Base-by-base conservation (phyloP, 306 rosid species). In the Ziziphus jujuba region DNA sequence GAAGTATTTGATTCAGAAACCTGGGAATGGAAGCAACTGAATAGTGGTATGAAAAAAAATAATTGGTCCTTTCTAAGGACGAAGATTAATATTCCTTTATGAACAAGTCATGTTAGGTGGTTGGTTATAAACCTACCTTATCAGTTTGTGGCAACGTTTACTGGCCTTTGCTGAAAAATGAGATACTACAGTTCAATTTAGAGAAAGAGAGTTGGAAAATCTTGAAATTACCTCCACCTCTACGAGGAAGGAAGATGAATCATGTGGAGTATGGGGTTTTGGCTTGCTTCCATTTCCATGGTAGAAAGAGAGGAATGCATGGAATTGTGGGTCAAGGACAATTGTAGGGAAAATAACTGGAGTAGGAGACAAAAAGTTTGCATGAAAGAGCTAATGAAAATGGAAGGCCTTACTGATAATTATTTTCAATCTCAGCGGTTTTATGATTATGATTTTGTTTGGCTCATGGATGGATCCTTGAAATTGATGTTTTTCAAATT, bases 281-380 rank as follows among this genome's bases (percentile, higher is more conserved):
- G 25, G 48, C 13, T 60, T 21, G 65, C 17, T 20, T 7, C 36
- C 24, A 60, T 38, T 19, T n/a, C n/a, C n/a, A n/a, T n/a, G n/a
- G n/a, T n/a, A n/a, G n/a, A n/a, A n/a, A n/a, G n/a, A n/a, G n/a
- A n/a, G n/a, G n/a, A n/a, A n/a, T 34, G 47, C 23, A 38, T 61
- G 52, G 66, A 61, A 22, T 40, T 61, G 31, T 61, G 66, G 66
- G 66, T 19, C 12, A n/a, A 31, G 64, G 48, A 59, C 8, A 33
- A n/a, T 31, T 11, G 20, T 49, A 14, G 17, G 13, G 20, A 49
- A 14, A 49, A 49, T 14, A 13, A 0, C 1, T 50, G 55, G 55
- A 50, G 22, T 20, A 50, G 16, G 55, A 50, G 55, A 15, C 9
- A 6, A 2, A 20, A 17, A 50, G 55, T 50, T 16, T 16, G 55